phyloP scores from a whole-genome alignment of 1,139 yeast species.

The Geotrichum macrosporum region DNA sequence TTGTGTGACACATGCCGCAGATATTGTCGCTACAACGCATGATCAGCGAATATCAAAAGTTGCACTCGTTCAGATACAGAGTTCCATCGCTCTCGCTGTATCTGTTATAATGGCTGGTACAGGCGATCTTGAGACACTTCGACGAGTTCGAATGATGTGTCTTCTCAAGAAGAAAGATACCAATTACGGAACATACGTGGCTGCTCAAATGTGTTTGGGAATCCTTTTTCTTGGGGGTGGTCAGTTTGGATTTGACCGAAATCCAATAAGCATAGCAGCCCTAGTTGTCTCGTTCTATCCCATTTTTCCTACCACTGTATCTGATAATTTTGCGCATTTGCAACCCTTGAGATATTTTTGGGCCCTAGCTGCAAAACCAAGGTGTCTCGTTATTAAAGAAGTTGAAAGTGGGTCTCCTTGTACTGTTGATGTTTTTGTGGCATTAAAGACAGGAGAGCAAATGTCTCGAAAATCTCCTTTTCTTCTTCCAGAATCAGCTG shows the following conservation, averaged over 20 bases:
- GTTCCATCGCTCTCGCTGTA: conserved; percentile 57
- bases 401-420: conserved; percentile 46
- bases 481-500: conserved; percentile 57
- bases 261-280: conserved; percentile 67
- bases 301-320: conserved; percentile 49
- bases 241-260: conserved; percentile 69
- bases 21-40: conserved; percentile 45
- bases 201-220: conserved; percentile 79
- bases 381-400: conserved; percentile 75
- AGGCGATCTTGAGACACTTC: conserved; percentile 76
- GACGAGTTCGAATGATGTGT: conserved; percentile 67
- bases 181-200: conserved; percentile 71
- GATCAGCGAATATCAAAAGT: conserved; percentile 59
- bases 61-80: conserved; percentile 55
- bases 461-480: conserved; percentile 52
- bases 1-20: conserved; percentile 51
- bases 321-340: conserved; percentile 53
- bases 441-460: conserved; percentile 41
- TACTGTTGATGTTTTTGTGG: conserved; percentile 48
- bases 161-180: conserved; percentile 49
- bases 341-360: conserved; percentile 90
- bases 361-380: conserved; percentile 77
- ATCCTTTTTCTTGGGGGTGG: conserved; percentile 89
- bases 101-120: conserved; percentile 86
- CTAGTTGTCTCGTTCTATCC: conserved; percentile 73